Conservation (phyloP, 805 yeast species). For the Wickerhamiella domercqiae region DNA sequence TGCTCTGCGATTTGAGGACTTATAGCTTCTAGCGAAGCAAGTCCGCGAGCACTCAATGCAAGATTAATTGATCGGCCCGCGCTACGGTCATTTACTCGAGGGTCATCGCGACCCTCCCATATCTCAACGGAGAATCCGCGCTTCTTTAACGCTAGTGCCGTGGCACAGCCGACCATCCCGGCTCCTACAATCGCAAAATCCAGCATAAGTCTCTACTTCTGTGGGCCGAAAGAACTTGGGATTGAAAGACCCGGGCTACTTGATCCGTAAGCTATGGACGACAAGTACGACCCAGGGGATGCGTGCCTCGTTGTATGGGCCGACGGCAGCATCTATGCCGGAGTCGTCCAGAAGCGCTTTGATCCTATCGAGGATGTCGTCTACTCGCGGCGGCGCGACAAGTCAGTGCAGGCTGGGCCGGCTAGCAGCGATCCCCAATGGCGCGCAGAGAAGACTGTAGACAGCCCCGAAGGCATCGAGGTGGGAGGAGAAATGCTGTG, state of each 20-base stretch:
- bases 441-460: neutral
- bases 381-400: slow-evolving; percentile 4
- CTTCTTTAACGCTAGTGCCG: slow-evolving; percentile 64
- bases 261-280: neutral
- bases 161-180: slow-evolving; percentile 75
- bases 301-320: slow-evolving; percentile 14
- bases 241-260: neutral
- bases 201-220: slow-evolving; percentile 4
- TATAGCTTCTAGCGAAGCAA: slow-evolving; percentile 47
- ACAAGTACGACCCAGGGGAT: slow-evolving; percentile 11
- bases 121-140: slow-evolving; percentile 59
- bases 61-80: slow-evolving; percentile 51
- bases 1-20: slow-evolving; percentile 42
- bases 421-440: neutral
- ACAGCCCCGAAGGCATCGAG: slow-evolving; percentile 8
- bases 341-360: slow-evolving; percentile 11
- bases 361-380: slow-evolving; percentile 11
- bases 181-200: slow-evolving; percentile 50
- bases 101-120: slow-evolving; percentile 60
- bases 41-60: slow-evolving; percentile 79
- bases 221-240: neutral
- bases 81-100: slow-evolving; percentile 32
- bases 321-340: slow-evolving; percentile 15
- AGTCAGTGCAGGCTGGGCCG: neutral
- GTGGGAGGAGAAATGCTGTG: slow-evolving; percentile 25